Evolutionary conservation across 345 rosid genomes (phyloP).

Genomic region (Heritiera fomes): DNA sequence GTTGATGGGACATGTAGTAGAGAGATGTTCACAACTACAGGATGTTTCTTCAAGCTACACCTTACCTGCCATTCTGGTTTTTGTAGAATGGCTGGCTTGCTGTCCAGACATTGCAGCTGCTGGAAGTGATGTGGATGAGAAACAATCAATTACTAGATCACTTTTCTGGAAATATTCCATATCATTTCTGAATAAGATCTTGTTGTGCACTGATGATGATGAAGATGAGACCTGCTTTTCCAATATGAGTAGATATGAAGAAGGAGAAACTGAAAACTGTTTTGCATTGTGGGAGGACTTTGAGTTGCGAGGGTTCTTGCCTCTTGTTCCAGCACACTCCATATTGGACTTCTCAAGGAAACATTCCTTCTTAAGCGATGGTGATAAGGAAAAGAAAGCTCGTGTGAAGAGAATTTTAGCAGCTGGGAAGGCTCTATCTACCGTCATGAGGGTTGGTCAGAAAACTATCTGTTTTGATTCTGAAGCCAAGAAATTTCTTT

Average conservation of each 20-base stretch:
- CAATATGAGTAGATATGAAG: slow-evolving; percentile 86
- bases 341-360: slow-evolving; percentile 87
- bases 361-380: slow-evolving; percentile 58
- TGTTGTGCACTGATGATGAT: slow-evolving; percentile 55
- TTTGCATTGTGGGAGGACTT: slow-evolving; percentile 93
- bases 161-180: slow-evolving; percentile 71
- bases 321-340: slow-evolving; percentile 80
- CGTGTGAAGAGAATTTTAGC: slow-evolving; percentile 79
- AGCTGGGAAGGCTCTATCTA: slow-evolving; percentile 78
- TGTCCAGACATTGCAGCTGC: slow-evolving; percentile 67
- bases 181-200: slow-evolving; percentile 65
- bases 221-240: slow-evolving; percentile 84
- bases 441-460: slow-evolving; percentile 59
- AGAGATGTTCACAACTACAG: slow-evolving; percentile 56
- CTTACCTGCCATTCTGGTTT: slow-evolving; percentile 78
- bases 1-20: slow-evolving; percentile 62
- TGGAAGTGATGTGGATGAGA: slow-evolving; percentile 68
- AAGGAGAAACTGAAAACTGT: slow-evolving; percentile 85
- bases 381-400: slow-evolving; percentile 61
- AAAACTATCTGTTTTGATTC: slow-evolving; percentile 64
- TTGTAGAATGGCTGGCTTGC: slow-evolving; percentile 94
- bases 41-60: slow-evolving; percentile 80
- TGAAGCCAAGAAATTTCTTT: slow-evolving; percentile 62
- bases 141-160: slow-evolving; percentile 56
- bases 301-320: slow-evolving; percentile 89